Conservation (phyloP, 805 yeast species). For the Lachancea dasiensis region DNA sequence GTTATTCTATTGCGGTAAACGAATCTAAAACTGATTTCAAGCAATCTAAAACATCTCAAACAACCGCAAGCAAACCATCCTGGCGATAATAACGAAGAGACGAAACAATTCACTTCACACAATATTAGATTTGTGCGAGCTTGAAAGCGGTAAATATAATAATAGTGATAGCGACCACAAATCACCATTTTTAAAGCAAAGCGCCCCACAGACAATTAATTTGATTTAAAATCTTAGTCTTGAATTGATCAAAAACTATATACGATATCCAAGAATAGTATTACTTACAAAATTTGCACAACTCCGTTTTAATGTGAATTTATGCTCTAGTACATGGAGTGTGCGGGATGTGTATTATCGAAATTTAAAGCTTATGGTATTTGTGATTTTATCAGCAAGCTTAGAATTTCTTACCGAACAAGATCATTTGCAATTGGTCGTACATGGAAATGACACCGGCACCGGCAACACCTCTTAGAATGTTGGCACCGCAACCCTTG, state of each 20-base stretch:
- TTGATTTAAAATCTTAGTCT: slow-evolving; percentile 5
- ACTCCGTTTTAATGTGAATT: slow-evolving; percentile 5
- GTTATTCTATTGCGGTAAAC: slow-evolving; percentile 1
- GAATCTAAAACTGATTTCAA: background rate
- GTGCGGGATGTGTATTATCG: background rate
- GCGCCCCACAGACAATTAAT: too few relatives aligned
- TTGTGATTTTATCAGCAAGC: slow-evolving; percentile 2
- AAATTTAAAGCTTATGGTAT: slow-evolving; percentile 1
- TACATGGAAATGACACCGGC: slow-evolving; percentile 98
- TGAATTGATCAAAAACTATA: slow-evolving; percentile 4
- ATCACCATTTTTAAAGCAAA: too few relatives aligned
- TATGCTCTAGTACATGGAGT: slow-evolving; percentile 6
- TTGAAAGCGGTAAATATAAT: background rate
- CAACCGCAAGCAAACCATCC: slow-evolving; percentile 1
- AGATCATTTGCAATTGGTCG: slow-evolving; percentile 91
- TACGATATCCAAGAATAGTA: slow-evolving; percentile 7
- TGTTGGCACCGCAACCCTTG: slow-evolving; percentile 99
- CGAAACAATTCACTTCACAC: too few relatives aligned
- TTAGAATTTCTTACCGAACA: slow-evolving; percentile 94
- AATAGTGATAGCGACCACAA: too few relatives aligned
- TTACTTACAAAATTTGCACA: slow-evolving; percentile 3
- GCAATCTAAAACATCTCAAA: slow-evolving; percentile 3
- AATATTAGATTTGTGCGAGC: background rate
- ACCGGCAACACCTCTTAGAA: slow-evolving; percentile 99
- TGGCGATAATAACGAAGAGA: slow-evolving; percentile 7